Evolutionary conservation across 1,284 basidiomycete genomes (phyloP), one percentile per base, ranked within the genome.

Genomic region (Phenoliferia sp.): DNA sequence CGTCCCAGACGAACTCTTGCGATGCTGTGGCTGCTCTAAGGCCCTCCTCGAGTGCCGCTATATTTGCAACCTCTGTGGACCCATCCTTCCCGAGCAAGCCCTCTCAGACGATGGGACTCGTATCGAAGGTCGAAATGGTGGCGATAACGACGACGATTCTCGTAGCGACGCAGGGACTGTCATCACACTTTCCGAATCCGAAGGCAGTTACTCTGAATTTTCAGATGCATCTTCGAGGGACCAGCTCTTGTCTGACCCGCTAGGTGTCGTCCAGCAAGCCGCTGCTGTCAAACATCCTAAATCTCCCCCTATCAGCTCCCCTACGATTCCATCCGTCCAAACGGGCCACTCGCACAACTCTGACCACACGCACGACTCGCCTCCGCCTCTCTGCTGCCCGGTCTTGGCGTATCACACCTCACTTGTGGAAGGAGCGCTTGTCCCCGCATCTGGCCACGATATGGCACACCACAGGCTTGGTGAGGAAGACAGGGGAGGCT

Each of bases 21-120:
- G 55, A 22, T 63, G 62, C 56, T 63, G 36, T n/a, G 62, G 39
- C 19, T 63, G 62, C 62, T 19, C 28, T 12, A 31, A 58, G 34
- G 36, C n/a, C 2, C 44, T 63, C 36, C 7, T n/a, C 19, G 39
- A 44, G 29, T 63, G 57, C 19, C 55, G 62, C 19, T 63, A 63
- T 26, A 58, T 63, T 32, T 63, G 62, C 29, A 15, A 28, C 2
- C 17, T n/a, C 3, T 63, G 62, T n/a, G 62, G 62, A 28, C 62
- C 62, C 7, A 57, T 57, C 36, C n/a, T 58, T 3, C 62, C 56
- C 9, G 62, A 57, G 28, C 36, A 29, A 26, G 56, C 36, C 29
- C 17, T 26, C 2, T 58, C 55, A 31, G 62, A 63, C 22, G 62
- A 63, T 12, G 62, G 62, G 29, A 59, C 62, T 19, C 29, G 59